Percentiles rank a stretch among this genome's conserved stretches.
Evolutionary conservation across 192 early-diverging fungal genomes (phyloP).

Genomic region (Coemansia sp.): DNA sequence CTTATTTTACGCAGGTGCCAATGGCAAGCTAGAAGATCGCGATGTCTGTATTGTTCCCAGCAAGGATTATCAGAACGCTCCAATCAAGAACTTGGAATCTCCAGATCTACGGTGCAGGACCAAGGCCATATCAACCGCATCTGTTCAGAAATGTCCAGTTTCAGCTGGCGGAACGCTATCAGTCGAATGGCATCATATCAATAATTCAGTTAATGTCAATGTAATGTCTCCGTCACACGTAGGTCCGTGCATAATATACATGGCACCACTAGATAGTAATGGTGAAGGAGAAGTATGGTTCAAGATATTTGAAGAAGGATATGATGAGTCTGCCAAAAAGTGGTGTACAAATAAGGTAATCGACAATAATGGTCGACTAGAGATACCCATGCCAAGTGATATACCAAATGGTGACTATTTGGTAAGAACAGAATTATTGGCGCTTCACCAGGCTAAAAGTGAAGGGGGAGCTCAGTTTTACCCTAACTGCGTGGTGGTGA

Average conservation of each 20-base stretch:
- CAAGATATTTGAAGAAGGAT: constrained; percentile 14
- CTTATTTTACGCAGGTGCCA: constrained; percentile 12
- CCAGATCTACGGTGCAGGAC: constrained; percentile 2
- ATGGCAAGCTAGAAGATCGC: neutral
- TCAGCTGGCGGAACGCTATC: neutral
- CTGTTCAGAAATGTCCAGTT: neutral
- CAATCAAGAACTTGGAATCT: neutral
- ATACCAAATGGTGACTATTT: constrained; percentile 13
- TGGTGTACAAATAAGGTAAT: constrained; percentile 11
- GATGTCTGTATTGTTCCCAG: constrained; percentile 3
- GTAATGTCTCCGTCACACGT: constrained; percentile 15
- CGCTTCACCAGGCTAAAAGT: neutral
- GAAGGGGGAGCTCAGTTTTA: constrained; percentile 11
- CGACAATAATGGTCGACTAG: constrained; percentile 4
- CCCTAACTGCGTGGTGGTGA: constrained; percentile 8
- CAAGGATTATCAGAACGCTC: neutral
- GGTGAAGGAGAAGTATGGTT: constrained; percentile 15
- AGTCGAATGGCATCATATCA: constrained; percentile 4
- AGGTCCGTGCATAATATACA: constrained; percentile 17
- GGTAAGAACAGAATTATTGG: constrained; percentile 15
- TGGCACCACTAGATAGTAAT: constrained; percentile 9
- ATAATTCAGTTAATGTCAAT: constrained; percentile 5
- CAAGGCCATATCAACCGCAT: neutral
- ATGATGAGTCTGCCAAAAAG: neutral
- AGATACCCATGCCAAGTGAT: constrained; percentile 6